phyloP scores from a whole-genome alignment of 495 filamentous ascomycete species.

The Talaromyces wortmannii region DNA sequence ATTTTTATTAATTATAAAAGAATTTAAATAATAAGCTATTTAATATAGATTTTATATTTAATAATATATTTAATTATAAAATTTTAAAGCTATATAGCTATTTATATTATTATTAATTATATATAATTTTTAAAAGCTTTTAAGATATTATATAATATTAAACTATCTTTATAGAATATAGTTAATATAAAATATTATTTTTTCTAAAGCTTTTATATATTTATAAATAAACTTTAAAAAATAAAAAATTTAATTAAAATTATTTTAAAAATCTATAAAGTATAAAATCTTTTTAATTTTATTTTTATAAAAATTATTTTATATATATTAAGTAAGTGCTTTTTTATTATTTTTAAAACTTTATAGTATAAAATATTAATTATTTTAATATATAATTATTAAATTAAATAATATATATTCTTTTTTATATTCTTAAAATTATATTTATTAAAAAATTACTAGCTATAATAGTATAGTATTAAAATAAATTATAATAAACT shows the following conservation, averaged over 20 bases:
- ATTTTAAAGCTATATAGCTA: not conserved
- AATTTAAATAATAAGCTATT: not conserved
- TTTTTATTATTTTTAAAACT: not conserved
- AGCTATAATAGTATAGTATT: not conserved
- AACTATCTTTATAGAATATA: not conserved
- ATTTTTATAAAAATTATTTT: not conserved
- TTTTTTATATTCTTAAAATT: not conserved
- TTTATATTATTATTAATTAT: not conserved
- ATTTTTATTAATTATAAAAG: not conserved
- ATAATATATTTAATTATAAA: not conserved
- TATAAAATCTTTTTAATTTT: not conserved
- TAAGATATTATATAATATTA: not conserved
- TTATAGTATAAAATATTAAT: not conserved
- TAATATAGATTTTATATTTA: not conserved
- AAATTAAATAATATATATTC: not conserved
- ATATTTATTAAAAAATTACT: not conserved
- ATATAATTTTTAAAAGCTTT: not conserved
- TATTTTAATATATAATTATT: not conserved
- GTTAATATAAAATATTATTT: not conserved
- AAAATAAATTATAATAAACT: not conserved
- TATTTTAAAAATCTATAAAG: not conserved
- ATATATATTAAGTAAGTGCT: not conserved
- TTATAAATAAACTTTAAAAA: not conserved
- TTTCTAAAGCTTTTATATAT: not conserved
- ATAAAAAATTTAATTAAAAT: not conserved